Evolutionary conservation across 768 basidiomycete species (phyloP).

Genomic region (Kwoniella mangroviensis): DNA sequence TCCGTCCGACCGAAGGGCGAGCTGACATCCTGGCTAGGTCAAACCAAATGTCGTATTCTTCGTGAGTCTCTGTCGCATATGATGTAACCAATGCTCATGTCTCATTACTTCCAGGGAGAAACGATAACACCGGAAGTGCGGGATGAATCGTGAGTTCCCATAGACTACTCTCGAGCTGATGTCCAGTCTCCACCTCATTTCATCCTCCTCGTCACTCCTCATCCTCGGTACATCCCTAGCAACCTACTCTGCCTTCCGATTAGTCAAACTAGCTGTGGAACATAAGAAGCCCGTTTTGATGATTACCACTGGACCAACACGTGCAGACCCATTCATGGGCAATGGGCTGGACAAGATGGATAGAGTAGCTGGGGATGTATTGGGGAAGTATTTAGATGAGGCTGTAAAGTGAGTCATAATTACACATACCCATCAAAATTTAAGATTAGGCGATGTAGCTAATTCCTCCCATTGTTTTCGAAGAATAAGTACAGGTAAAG

Average conservation of each 20-base stretch:
- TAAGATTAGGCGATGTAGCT: no score
- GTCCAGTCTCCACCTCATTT: constrained; percentile 18
- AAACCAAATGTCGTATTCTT: constrained; percentile 88
- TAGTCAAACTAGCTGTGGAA: constrained; percentile 79
- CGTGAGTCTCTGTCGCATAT: constrained; percentile 20
- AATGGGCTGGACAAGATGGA: constrained; percentile 77
- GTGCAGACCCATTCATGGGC: constrained; percentile 70
- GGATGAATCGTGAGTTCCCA: constrained; percentile 70
- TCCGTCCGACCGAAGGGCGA: neutral
- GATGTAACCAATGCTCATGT: neutral
- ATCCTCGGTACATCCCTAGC: constrained; percentile 88
- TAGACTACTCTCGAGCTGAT: neutral
- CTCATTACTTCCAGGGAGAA: constrained; percentile 64
- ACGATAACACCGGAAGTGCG: constrained; percentile 71
- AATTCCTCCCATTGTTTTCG: no score
- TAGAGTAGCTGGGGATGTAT: constrained; percentile 71
- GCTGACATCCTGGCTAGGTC: constrained; percentile 59
- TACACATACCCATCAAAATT: no score
- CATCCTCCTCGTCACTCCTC: constrained; percentile 67
- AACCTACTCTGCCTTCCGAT: constrained; percentile 86
- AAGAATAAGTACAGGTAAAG: constrained; percentile 43
- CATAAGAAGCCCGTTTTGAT: constrained; percentile 76
- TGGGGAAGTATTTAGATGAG: constrained; percentile 65
- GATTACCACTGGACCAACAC: constrained; percentile 84
- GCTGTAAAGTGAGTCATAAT: constrained; percentile 48